Conservation (phyloP, 2,329 filamentous ascomycete species). For the Fusarium armeniacum region DNA sequence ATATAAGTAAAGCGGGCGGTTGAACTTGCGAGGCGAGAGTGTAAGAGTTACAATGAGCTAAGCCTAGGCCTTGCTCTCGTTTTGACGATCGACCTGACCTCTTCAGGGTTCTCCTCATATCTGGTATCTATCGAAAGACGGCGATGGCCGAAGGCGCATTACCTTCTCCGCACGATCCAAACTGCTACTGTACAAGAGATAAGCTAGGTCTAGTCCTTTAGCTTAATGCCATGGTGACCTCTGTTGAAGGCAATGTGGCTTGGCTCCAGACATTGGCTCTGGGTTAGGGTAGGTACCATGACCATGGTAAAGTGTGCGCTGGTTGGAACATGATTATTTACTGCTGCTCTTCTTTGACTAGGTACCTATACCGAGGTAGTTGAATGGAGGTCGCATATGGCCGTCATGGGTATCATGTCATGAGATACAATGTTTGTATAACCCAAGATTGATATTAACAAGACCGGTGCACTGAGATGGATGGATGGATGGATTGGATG, state of each 20-base stretch:
- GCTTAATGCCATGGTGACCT: slow-evolving; percentile 35
- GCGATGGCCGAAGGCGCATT: slow-evolving; percentile 33
- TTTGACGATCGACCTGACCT: slow-evolving; percentile 40
- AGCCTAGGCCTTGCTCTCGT: slow-evolving; percentile 32
- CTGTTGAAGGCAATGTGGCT: slow-evolving; percentile 35
- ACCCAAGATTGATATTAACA: slow-evolving; percentile 23
- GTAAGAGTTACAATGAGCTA: slow-evolving; percentile 25
- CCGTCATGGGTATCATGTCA: background rate
- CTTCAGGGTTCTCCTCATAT: slow-evolving; percentile 44
- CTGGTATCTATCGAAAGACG: slow-evolving; percentile 40
- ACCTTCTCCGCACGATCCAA: slow-evolving; percentile 43
- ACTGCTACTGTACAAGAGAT: slow-evolving; percentile 42
- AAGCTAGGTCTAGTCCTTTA: slow-evolving; percentile 45
- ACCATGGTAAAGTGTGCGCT: background rate
- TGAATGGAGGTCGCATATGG: background rate
- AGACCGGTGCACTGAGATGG: background rate
- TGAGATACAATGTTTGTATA: slow-evolving; percentile 8
- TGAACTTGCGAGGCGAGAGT: slow-evolving; percentile 4
- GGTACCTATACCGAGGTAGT: background rate
- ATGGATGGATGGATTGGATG: slow-evolving; percentile 11
- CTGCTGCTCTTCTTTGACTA: background rate
- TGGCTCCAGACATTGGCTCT: slow-evolving; percentile 35
- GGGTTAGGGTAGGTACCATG: slow-evolving; percentile 30
- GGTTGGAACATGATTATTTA: background rate
- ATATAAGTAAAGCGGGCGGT: slow-evolving; percentile 4